Base-by-base conservation (phyloP, 305 asterid species). In the Fraxinus xanthoxyloides region DNA sequence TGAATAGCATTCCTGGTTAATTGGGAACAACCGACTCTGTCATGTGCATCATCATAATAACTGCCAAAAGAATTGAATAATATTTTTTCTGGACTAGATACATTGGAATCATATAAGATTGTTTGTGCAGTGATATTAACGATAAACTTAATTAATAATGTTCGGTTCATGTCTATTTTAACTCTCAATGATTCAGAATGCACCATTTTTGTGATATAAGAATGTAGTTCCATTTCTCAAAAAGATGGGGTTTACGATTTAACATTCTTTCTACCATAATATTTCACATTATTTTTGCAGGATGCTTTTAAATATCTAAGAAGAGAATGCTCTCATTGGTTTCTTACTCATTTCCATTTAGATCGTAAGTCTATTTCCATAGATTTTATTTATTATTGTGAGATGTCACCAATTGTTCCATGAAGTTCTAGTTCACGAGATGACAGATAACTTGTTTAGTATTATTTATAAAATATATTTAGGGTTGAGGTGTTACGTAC, bases 251-350 rank as follows among this genome's bases (percentile, higher is more conserved):
- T 17, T 79, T 72, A 75, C 12, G 28, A 24, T 38, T 32, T 31
- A 7, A 21, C 43, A 61, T 30, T 40, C 54, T 7, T 30, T 72
- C 81, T 84, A 69, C 59, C 77, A 28, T 73, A 72, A 67, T 34
- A 54, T 85, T 79, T 70, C 48, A 54, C 72, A 77, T 40, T 69
- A 19, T 81, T 80, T n/a, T 79, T 91, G 88, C 98, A 96, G 98
- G 98, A 96, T 81, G 98, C 97, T 63, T 94, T 96, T 84, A 96
- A 94, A 84, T 90, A 91, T 85, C 89, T 96, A 54, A 88, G 92
- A 87, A 92, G 97, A 84, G 98, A 96, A 83, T 96, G 97, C 84
- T 92, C 93, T 56, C 97, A 94, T 75, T 96, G 97, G 97, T 96
- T 94, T 88, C 99, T 96, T 75, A 88, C 91, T 82, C 99, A 94